A percentile compares a stretch with the other conserved stretches of the same genome.
phyloP scores from a whole-genome alignment of 805 yeast genomes.

The Kodamaea restingae region DNA sequence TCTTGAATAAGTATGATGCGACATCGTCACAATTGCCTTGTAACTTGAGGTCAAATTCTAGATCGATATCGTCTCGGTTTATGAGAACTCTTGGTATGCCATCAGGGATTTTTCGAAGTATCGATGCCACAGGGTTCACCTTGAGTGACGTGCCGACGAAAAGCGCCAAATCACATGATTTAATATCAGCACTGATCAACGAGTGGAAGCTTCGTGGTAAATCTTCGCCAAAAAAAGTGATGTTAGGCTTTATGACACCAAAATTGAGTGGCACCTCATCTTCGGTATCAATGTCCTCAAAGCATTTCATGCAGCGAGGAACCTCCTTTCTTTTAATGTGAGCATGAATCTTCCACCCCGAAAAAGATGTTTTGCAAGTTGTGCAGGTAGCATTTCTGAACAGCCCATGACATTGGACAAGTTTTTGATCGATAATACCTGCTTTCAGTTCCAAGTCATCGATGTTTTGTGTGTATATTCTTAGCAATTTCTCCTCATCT shows the following conservation, averaged over 20 bases:
- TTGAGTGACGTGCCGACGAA: constrained; percentile 83
- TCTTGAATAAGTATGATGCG: constrained; percentile 30
- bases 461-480: constrained; percentile 44
- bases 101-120: constrained; percentile 31
- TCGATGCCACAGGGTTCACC: constrained; percentile 49
- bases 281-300: constrained; percentile 19
- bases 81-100: constrained; percentile 37
- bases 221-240: constrained; percentile 77
- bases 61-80: constrained; percentile 36
- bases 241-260: constrained; percentile 80
- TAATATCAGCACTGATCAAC: constrained; percentile 46
- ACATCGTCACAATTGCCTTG: constrained; percentile 41
- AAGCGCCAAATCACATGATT: constrained; percentile 70
- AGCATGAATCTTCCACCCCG: constrained; percentile 45
- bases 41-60: constrained; percentile 37
- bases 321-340: constrained; percentile 44
- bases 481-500: constrained; percentile 32
- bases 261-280: constrained; percentile 22
- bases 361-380: constrained; percentile 60
- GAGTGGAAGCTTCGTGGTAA: constrained; percentile 45
- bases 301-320: constrained; percentile 53
- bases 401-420: constrained; percentile 84
- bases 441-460: constrained; percentile 48
- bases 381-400: constrained; percentile 70
- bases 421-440: constrained; percentile 46